Conservation (phyloP, 139 green algal genomes). For the Tetratostichococcus sp. region DNA sequence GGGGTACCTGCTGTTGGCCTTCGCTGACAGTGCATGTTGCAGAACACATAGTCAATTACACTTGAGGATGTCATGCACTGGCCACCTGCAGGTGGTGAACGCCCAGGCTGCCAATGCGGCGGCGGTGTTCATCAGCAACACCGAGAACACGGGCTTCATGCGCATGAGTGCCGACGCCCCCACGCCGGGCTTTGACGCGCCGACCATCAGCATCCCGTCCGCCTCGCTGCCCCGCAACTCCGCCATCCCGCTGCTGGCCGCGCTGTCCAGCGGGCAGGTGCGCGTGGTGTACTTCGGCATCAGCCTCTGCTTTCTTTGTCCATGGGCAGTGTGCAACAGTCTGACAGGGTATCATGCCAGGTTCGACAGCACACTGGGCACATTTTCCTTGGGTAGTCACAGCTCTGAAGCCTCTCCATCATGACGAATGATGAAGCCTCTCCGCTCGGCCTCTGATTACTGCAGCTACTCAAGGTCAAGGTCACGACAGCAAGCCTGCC, state of each 20-base stretch:
- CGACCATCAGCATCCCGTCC: slow-evolving; percentile 33
- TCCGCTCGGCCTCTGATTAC: background rate
- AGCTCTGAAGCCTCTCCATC: too few species aligned
- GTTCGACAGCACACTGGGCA: too few species aligned
- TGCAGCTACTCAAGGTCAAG: background rate
- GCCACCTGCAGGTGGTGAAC: slow-evolving; percentile 16
- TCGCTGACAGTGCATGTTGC: too few species aligned
- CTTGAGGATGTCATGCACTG: background rate
- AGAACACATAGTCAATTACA: too few species aligned
- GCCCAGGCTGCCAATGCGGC: slow-evolving; percentile 56
- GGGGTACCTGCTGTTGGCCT: too few species aligned
- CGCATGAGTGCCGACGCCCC: slow-evolving; percentile 33
- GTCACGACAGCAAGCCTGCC: background rate
- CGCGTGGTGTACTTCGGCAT: slow-evolving; percentile 1
- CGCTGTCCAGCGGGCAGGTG: background rate
- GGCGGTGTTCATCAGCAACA: slow-evolving; percentile 69
- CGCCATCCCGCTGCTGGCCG: slow-evolving; percentile 24
- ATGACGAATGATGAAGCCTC: too few species aligned
- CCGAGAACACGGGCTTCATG: slow-evolving; percentile 50
- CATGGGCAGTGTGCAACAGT: too few species aligned
- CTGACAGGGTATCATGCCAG: too few species aligned
- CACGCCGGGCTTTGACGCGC: background rate
- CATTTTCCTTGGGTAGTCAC: too few species aligned
- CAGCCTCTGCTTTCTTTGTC: too few species aligned
- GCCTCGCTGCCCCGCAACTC: slow-evolving; percentile 31